Conservation (phyloP, 2,329 filamentous ascomycete species). For the Exophiala oligosperma region DNA sequence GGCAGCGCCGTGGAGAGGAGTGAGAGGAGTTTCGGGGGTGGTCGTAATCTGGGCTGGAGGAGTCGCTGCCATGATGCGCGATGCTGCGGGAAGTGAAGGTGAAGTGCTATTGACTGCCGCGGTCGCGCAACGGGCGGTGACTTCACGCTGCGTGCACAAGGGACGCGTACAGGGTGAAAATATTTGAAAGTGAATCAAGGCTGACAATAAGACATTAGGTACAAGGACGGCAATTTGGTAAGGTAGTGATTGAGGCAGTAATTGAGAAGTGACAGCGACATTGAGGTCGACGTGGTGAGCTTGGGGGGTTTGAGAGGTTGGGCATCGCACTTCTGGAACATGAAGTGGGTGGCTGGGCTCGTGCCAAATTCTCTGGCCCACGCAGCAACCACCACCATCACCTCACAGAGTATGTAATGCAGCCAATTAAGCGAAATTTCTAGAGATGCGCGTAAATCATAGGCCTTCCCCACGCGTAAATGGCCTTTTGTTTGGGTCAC, state of each 20-base stretch:
- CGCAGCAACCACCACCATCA: too few species aligned
- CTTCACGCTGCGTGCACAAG: neutral
- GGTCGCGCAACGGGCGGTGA: neutral
- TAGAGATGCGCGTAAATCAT: neutral
- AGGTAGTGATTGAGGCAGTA: neutral
- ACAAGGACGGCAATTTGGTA: neutral
- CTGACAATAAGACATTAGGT: neutral
- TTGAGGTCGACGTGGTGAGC: neutral
- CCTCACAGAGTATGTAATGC: too few species aligned
- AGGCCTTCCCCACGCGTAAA: slow-evolving; percentile 2
- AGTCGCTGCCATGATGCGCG: slow-evolving; percentile 43
- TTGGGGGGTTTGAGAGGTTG: neutral
- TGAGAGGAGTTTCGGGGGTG: slow-evolving; percentile 39
- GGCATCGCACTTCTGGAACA: neutral
- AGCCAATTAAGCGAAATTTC: too few species aligned
- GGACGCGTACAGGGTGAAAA: neutral
- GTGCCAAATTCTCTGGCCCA: neutral
- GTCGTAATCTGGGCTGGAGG: slow-evolving; percentile 38
- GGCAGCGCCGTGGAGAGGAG: slow-evolving; percentile 47
- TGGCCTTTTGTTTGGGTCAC: slow-evolving; percentile 1
- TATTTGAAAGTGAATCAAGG: neutral
- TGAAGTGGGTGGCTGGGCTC: slow-evolving; percentile 1
- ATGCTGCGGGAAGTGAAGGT: slow-evolving; percentile 12
- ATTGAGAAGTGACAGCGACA: neutral
- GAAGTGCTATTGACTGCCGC: slow-evolving; percentile 2